phyloP scores from a whole-genome alignment of 148 eudicot genomes.

The Amaranthus cruentus region DNA sequence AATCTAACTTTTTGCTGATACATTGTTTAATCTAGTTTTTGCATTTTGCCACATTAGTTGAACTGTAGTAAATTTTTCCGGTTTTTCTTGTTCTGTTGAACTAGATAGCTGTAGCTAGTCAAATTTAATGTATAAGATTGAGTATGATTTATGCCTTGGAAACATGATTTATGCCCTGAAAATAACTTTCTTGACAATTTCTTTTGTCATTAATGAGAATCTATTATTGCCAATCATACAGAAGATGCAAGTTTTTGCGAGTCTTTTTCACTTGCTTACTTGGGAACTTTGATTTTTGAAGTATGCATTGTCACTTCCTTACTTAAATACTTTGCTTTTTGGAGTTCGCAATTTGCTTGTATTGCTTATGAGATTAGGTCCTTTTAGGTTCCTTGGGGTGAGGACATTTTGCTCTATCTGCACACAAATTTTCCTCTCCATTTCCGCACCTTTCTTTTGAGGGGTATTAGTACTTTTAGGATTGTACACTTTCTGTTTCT shows the following conservation, averaged over 20 bases:
- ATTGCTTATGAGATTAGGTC: background rate
- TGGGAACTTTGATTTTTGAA: background rate
- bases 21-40: background rate
- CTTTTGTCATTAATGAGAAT: background rate
- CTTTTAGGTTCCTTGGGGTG: background rate
- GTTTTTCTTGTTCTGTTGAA: background rate
- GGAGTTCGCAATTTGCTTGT: background rate
- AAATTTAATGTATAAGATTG: constrained; percentile 7
- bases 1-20: background rate
- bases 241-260: background rate
- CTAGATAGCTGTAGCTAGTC: constrained; percentile 3
- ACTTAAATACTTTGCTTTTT: background rate
- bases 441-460: background rate
- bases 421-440: background rate
- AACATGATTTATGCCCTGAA: background rate
- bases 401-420: background rate
- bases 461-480: background rate
- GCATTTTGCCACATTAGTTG: background rate
- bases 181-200: background rate
- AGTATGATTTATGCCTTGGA: background rate
- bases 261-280: background rate
- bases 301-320: no score
- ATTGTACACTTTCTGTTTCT: background rate
- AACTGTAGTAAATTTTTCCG: background rate
- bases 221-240: background rate